Evolutionary conservation across 1,139 yeast genomes (phyloP).

Genomic region (Meyerozyma elateridarum): DNA sequence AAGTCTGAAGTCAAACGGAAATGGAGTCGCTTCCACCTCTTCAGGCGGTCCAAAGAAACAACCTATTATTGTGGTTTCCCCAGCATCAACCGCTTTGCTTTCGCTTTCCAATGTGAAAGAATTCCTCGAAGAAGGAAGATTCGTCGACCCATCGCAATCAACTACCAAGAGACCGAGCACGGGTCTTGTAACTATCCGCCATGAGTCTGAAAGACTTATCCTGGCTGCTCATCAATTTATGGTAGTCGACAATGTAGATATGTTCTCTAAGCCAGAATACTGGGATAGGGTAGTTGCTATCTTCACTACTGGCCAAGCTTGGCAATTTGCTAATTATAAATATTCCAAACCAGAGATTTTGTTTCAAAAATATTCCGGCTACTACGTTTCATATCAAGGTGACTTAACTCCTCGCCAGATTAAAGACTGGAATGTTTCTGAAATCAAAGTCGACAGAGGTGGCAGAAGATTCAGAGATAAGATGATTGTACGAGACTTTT

Average conservation of each 20-base stretch:
- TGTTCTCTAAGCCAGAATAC: constrained; percentile 89
- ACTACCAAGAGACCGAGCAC: constrained; percentile 32
- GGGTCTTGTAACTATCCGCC: constrained; percentile 49
- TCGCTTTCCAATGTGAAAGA: constrained; percentile 78
- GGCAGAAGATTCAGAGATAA: constrained; percentile 83
- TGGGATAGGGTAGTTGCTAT: constrained; percentile 97
- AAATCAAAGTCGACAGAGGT: constrained; percentile 68
- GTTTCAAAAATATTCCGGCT: constrained; percentile 84
- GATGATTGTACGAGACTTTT: constrained; percentile 77
- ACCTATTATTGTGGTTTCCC: constrained; percentile 91
- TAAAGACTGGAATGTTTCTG: constrained; percentile 83
- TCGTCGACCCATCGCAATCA: constrained; percentile 50
- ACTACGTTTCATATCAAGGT: constrained; percentile 68
- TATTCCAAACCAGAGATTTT: constrained; percentile 75
- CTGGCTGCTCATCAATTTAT: constrained; percentile 56
- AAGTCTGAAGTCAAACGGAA: constrained; percentile 2
- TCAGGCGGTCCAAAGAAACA: constrained; percentile 43
- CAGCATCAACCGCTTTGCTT: constrained; percentile 87
- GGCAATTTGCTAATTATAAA: constrained; percentile 92
- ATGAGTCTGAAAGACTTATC: constrained; percentile 53
- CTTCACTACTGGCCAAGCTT: constrained; percentile 92
- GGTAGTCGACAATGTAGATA: constrained; percentile 84
- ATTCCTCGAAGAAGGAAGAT: constrained; percentile 74
- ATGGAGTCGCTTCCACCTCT: constrained; percentile 12
- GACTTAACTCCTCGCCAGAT: constrained; percentile 76